Conservation (phyloP, 352 stramenopile species). For the Phytophthora agathidicida region DNA sequence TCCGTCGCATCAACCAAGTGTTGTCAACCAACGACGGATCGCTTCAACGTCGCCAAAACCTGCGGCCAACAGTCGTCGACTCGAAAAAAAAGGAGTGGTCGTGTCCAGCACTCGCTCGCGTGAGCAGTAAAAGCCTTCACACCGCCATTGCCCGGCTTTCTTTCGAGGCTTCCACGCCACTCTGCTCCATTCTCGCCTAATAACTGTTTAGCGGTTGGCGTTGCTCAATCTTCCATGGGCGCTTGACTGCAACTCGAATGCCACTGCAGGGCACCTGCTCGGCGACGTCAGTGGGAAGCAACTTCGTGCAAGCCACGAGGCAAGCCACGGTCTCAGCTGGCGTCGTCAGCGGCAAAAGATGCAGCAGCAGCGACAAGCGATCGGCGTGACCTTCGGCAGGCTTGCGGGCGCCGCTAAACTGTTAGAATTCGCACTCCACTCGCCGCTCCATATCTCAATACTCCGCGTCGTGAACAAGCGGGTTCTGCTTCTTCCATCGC, state of each 20-base stretch:
- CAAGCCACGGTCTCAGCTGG: constrained; percentile 28
- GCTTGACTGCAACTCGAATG: constrained; percentile 7
- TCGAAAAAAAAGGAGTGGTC: too few relatives aligned
- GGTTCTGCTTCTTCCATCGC: neutral
- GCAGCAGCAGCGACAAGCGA: constrained; percentile 1
- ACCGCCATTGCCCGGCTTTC: too few relatives aligned
- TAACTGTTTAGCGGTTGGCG: too few relatives aligned
- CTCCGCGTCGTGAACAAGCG: constrained; percentile 5
- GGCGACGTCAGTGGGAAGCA: constrained; percentile 16
- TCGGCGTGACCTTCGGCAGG: constrained; percentile 1
- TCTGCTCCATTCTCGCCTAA: neutral
- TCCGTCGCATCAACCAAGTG: too few relatives aligned
- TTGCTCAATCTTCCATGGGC: constrained; percentile 6
- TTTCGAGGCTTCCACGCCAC: constrained; percentile 3
- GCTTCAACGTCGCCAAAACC: too few relatives aligned
- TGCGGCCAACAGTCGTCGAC: too few relatives aligned
- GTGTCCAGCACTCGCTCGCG: too few relatives aligned
- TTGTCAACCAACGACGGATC: too few relatives aligned
- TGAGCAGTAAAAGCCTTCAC: constrained; percentile 1
- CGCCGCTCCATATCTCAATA: constrained; percentile 23
- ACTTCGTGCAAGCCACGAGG: constrained; percentile 11
- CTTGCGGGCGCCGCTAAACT: neutral
- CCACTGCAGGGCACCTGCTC: constrained; percentile 11
- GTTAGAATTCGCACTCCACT: neutral
- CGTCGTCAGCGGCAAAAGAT: constrained; percentile 15